A percentile compares a stretch with the other conserved stretches of the same genome.
These are phyloP conservation scores for Chaetomium globosum DNA, from an alignment of 2,329 filamentous ascomycete genomes.

Conservation along the genomic window DNA sequence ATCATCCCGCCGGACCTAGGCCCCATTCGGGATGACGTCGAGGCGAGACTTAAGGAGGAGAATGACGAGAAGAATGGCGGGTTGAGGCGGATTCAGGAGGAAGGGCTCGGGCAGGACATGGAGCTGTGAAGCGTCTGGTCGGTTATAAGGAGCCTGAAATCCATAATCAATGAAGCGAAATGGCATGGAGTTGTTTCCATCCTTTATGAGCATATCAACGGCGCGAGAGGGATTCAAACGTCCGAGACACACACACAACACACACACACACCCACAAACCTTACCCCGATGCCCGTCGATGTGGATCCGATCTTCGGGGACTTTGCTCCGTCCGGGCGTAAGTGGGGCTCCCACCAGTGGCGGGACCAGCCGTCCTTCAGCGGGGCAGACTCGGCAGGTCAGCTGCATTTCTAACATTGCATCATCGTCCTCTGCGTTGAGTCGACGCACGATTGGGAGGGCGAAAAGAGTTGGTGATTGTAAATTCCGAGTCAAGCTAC, in stretches of 20 bases:
- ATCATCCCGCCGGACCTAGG: constrained; percentile 77
- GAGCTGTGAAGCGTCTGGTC: constrained; percentile 46
- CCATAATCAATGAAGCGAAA: neutral
- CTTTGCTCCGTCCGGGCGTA: neutral
- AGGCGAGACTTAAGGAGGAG: constrained; percentile 67
- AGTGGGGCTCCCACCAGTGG: neutral
- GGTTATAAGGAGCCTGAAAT: too few relatives aligned
- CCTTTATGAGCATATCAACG: neutral
- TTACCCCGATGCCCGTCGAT: neutral
- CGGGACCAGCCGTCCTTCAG: constrained; percentile 6
- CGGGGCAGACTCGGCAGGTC: constrained; percentile 4
- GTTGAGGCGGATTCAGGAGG: constrained; percentile 57
- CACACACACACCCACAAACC: neutral
- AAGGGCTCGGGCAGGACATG: constrained; percentile 60
- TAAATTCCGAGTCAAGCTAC: neutral
- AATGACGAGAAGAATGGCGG: constrained; percentile 60
- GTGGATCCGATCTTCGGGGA: constrained; percentile 3
- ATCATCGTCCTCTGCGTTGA: constrained; percentile 7
- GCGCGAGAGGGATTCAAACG: too few relatives aligned
- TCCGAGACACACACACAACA: neutral
- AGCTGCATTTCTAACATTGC: constrained; percentile 12
- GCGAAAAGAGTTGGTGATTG: too few relatives aligned
- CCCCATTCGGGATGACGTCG: constrained; percentile 68
- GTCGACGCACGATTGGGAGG: neutral
- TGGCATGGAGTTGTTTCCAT: neutral